Percentiles rank a stretch among this genome's conserved stretches.
Evolutionary conservation across 2,329 filamentous ascomycete genomes (phyloP).

Genomic region (Aspergillus pseudoviridinutans): DNA sequence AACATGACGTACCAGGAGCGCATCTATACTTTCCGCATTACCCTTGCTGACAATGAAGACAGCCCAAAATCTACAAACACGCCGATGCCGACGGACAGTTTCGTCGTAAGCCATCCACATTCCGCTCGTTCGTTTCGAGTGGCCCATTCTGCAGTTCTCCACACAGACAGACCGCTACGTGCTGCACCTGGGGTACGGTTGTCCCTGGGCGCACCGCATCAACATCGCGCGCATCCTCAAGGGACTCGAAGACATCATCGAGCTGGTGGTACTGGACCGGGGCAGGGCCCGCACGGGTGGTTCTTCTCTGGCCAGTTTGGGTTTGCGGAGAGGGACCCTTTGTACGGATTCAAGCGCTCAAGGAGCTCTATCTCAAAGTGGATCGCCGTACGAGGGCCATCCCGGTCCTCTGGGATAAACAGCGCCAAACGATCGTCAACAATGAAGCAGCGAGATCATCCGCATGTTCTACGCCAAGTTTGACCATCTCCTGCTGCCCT

Average conservation of each 20-base stretch:
- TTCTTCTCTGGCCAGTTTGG: constrained; percentile 65
- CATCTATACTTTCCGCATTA: background rate
- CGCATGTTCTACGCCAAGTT: constrained; percentile 78
- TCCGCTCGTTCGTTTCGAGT: constrained; percentile 54
- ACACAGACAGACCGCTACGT: constrained; percentile 59
- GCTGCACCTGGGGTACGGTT: constrained; percentile 58
- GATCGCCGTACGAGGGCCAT: constrained; percentile 67
- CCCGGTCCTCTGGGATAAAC: constrained; percentile 76
- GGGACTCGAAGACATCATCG: constrained; percentile 47
- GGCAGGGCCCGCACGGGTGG: constrained; percentile 55
- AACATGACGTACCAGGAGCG: constrained; percentile 11
- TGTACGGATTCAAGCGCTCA: constrained; percentile 64
- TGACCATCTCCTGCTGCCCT: constrained; percentile 60
- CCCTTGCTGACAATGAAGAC: background rate
- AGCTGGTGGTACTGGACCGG: constrained; percentile 42
- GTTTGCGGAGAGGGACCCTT: constrained; percentile 60
- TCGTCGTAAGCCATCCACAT: constrained; percentile 50
- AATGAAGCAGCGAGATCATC: constrained; percentile 87
- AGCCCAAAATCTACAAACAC: constrained; percentile 25
- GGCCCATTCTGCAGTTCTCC: constrained; percentile 51
- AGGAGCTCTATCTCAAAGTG: constrained; percentile 69
- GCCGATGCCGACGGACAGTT: constrained; percentile 50
- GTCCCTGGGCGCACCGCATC: constrained; percentile 59
- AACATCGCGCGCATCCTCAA: constrained; percentile 45
- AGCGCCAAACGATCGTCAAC: constrained; percentile 70